Base-by-base conservation (phyloP, 257 asterid species). In the Lycium ferocissimum region DNA sequence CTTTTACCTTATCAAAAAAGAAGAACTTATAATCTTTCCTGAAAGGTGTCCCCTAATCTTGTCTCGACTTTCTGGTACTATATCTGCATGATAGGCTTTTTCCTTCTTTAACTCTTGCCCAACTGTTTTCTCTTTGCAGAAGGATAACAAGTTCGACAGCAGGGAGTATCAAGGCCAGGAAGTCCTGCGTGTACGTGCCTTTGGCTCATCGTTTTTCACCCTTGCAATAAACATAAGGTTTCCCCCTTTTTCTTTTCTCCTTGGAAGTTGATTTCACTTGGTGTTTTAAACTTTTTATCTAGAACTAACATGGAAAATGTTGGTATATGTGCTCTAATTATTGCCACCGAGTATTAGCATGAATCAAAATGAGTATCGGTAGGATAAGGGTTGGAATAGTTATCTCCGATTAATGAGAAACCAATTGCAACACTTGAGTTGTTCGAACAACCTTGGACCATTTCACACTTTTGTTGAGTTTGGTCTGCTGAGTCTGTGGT, bases 191-290 rank as follows among this genome's bases (percentile, higher is more conserved):
- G 97, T 95, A 79, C 98, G 98, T 88, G 99, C 99, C 89, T 97
- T 93, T 84, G 97, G 98, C 70, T 92, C 98, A 88, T 92, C 95
- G n/a, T 94, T 91, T 91, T 97, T 97, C 93, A 90, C 94, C 79
- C 99, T 97, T 85, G 99, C 98, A 89, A 94, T 97, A 88, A 94
- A 91, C 92, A 92, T 95, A 92, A 95, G 98, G 99, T 95, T 85
- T 49, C 22, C 70, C 51, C 82, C 79, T 83, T 54, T 62, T 89
- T 83, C 83, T 73, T 81, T 78, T 82, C 83, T 93, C 86, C 15
- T 92, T 94, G 98, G 95, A 94, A 85, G 57, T 20, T 53, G 82
- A 78, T 78, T 51, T 78, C 82, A 20, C 45, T 43, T 75, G 20
- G 15, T 7, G 11, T 3, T 75, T 75, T 49, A 0, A n/a, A 47